Conservation (phyloP, 345 rosid genomes). For the Brassica rapa region DNA sequence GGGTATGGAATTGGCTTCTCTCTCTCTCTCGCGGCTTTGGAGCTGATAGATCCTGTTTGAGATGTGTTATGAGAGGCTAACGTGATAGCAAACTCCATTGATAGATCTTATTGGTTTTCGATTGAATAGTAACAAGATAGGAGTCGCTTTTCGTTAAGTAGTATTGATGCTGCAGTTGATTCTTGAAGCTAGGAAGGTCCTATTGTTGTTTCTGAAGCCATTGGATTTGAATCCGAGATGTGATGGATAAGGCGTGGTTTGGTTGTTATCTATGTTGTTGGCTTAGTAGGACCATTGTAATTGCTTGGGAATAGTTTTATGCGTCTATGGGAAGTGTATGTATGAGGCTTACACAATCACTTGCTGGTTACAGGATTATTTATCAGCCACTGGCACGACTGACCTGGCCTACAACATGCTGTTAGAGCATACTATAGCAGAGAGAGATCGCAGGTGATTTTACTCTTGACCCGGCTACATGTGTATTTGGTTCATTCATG, state of each 20-base stretch:
- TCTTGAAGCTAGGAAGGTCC: conserved; percentile 18
- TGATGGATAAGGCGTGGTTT: conserved; percentile 6
- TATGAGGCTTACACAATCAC: conserved; percentile 9
- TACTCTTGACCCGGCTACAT: conserved; percentile 4
- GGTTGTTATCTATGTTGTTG: background rate
- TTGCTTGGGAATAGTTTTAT: background rate
- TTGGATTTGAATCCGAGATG: background rate
- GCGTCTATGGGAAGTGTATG: background rate
- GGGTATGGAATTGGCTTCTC: conserved; percentile 46
- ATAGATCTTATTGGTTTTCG: background rate
- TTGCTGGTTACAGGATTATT: conserved; percentile 73
- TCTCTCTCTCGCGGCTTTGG: conserved; percentile 5
- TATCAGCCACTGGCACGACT: conserved; percentile 73
- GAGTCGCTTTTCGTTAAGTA: background rate
- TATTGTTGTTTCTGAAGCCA: conserved; percentile 4
- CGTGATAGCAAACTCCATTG: background rate
- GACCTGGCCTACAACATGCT: conserved; percentile 83
- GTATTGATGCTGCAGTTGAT: conserved; percentile 2
- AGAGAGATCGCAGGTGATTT: conserved; percentile 94
- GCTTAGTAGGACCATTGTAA: conserved; percentile 8
- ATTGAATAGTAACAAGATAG: background rate
- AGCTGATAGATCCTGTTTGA: conserved; percentile 13
- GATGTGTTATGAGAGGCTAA: conserved; percentile 4
- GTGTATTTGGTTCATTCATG: conserved; percentile 6
- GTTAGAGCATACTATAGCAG: conserved; percentile 89